Percentiles rank a stretch among this genome's conserved stretches.
Evolutionary conservation across 1,284 basidiomycete genomes (phyloP).

Genomic region (Exobasidium cylindrosporum): DNA sequence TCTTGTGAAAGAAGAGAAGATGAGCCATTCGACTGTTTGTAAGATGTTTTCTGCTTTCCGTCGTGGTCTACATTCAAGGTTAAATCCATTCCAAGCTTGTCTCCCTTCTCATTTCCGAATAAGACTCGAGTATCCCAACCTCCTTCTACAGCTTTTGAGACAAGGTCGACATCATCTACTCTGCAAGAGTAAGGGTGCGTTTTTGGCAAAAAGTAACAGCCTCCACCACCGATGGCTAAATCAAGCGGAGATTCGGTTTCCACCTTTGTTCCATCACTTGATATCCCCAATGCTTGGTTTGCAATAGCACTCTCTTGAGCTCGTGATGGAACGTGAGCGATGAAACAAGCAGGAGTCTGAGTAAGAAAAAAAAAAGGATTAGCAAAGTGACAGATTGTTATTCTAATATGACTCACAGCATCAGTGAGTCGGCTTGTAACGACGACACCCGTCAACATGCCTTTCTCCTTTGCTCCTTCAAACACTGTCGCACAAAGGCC

Average conservation of each 20-base stretch:
- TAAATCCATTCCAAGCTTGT: constrained; percentile 33
- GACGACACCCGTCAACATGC: constrained; percentile 49
- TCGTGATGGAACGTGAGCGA: constrained; percentile 50
- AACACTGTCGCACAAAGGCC: constrained; percentile 54
- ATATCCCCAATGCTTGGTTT: constrained; percentile 27
- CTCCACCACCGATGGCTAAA: constrained; percentile 56
- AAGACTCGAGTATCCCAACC: constrained; percentile 29
- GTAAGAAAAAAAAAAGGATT: neutral
- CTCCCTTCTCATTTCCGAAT: constrained; percentile 29
- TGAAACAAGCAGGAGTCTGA: constrained; percentile 55
- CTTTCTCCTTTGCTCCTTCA: constrained; percentile 52
- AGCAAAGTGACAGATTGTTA: neutral
- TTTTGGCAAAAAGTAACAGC: constrained; percentile 54
- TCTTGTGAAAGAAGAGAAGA: constrained; percentile 2
- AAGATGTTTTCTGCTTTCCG: constrained; percentile 18
- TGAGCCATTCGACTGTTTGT: constrained; percentile 13
- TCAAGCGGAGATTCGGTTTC: constrained; percentile 29
- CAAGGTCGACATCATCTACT: constrained; percentile 49
- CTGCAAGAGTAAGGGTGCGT: constrained; percentile 43
- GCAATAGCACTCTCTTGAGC: constrained; percentile 35
- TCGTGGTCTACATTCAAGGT: constrained; percentile 15
- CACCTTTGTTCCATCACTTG: constrained; percentile 27
- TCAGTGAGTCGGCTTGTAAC: constrained; percentile 53
- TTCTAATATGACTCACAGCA: constrained; percentile 34
- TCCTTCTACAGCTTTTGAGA: constrained; percentile 30